Evolutionary conservation across 306 rosid genomes (phyloP).

Genomic region (Gleditsia sinensis): DNA sequence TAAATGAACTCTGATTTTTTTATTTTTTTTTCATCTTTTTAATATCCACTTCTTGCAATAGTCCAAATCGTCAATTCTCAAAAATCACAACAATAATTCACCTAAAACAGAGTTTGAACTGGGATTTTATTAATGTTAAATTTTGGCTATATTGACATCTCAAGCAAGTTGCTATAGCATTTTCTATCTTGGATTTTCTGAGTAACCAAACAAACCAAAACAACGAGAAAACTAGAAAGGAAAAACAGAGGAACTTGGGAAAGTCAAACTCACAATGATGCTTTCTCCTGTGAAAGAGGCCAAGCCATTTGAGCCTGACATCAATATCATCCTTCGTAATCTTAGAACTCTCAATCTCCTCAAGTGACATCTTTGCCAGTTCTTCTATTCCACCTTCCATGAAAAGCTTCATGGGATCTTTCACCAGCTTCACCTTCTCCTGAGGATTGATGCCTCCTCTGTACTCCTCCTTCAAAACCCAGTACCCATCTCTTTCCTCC

Average conservation of each 20-base stretch:
- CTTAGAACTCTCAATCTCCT: constrained; percentile 71
- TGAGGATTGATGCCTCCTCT: constrained; percentile 73
- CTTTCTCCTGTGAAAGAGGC: constrained; percentile 90
- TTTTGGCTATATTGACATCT: too few species aligned
- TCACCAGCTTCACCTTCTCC: constrained; percentile 79
- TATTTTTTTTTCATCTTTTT: too few species aligned
- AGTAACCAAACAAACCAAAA: not conserved
- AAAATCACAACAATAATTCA: not conserved
- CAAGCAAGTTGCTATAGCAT: not conserved
- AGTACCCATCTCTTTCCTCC: constrained; percentile 73
- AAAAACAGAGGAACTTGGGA: not conserved
- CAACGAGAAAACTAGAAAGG: not conserved
- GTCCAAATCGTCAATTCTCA: too few species aligned
- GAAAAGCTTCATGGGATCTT: constrained; percentile 86
- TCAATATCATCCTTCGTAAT: constrained; percentile 79
- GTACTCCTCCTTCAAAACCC: constrained; percentile 79
- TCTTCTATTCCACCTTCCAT: constrained; percentile 79
- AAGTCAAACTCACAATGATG: constrained; percentile 72
- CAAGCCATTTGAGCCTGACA: constrained; percentile 98
- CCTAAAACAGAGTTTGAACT: constrained; percentile 7
- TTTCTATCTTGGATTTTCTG: not conserved
- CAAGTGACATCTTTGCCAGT: constrained; percentile 63
- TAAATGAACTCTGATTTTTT: too few species aligned
- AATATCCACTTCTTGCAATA: too few species aligned
- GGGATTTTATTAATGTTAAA: too few species aligned